Conservation (phyloP, 768 basidiomycete genomes). For the Boletus speciosus region DNA sequence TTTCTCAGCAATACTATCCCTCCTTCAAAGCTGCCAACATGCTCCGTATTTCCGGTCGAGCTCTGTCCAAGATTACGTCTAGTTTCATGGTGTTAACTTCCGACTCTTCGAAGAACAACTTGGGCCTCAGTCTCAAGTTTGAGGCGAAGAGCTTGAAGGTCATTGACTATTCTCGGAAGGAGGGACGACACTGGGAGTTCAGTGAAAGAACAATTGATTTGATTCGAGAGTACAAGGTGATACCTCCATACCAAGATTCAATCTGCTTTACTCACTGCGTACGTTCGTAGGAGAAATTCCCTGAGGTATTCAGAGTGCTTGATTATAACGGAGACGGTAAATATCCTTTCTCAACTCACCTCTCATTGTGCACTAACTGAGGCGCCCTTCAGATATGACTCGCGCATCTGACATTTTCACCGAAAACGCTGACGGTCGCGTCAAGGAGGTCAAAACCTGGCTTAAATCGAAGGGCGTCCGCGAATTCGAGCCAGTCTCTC, state of each 20-base stretch:
- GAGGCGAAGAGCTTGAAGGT: constrained; percentile 94
- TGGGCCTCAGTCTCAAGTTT: constrained; percentile 94
- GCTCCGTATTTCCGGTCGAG: constrained; percentile 71
- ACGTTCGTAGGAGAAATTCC: constrained; percentile 60
- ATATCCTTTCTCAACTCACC: neutral
- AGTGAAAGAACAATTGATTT: constrained; percentile 82
- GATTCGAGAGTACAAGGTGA: constrained; percentile 79
- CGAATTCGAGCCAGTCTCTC: constrained; percentile 88
- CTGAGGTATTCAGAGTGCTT: constrained; percentile 74
- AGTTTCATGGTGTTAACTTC: constrained; percentile 84
- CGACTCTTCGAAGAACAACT: constrained; percentile 78
- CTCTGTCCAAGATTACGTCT: constrained; percentile 87
- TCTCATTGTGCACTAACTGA: neutral
- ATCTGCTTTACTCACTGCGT: neutral
- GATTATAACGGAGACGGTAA: constrained; percentile 72
- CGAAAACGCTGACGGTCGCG: constrained; percentile 59
- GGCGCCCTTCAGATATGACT: constrained; percentile 60
- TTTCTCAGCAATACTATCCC: constrained; percentile 62
- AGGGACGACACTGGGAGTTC: constrained; percentile 87
- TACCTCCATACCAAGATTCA: neutral
- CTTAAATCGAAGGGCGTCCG: constrained; percentile 80
- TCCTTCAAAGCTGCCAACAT: constrained; percentile 76
- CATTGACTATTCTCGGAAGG: constrained; percentile 85
- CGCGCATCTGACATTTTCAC: constrained; percentile 57
- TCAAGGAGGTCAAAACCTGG: constrained; percentile 83